These are phyloP conservation scores for Primulina huaijiensis DNA, from an alignment of 257 asterid genomes.

Conservation along the genomic window DNA sequence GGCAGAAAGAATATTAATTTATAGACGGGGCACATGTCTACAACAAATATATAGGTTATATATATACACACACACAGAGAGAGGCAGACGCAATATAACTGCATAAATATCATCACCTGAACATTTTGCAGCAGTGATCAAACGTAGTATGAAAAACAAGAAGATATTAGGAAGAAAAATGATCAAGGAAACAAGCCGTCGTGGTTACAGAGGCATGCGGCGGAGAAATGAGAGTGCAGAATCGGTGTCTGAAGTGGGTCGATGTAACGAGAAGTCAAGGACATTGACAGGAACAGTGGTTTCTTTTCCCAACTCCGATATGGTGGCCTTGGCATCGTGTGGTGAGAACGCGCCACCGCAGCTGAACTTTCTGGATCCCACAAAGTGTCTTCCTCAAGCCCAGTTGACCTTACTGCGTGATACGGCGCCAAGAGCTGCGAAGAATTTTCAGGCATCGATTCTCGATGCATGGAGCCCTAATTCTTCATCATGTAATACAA, in stretches of 20 bases:
- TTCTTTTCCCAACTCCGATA: constrained; percentile 33
- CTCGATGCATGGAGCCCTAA: background rate
- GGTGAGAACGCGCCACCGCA: constrained; percentile 28
- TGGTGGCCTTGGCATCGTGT: constrained; percentile 53
- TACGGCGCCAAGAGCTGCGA: background rate
- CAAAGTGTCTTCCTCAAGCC: constrained; percentile 30
- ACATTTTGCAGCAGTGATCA: background rate
- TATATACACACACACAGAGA: too few relatives aligned
- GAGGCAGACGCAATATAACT: too few relatives aligned
- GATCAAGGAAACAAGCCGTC: constrained; percentile 36
- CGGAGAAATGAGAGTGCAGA: constrained; percentile 25
- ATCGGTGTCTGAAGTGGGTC: constrained; percentile 35
- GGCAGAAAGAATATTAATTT: too few relatives aligned
- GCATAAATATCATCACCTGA: background rate
- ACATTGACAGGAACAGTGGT: constrained; percentile 7
- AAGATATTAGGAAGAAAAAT: constrained; percentile 27
- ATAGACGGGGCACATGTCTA: too few relatives aligned
- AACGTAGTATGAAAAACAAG: constrained; percentile 3
- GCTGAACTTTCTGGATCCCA: constrained; percentile 35
- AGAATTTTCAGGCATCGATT: constrained; percentile 12
- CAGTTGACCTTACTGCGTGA: constrained; percentile 19
- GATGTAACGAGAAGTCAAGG: constrained; percentile 36
- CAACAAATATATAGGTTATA: too few relatives aligned
- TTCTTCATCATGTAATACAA: constrained; percentile 4
- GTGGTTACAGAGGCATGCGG: constrained; percentile 27